Percentiles rank a stretch among this genome's conserved stretches.
Conservation (phyloP, 2,329 filamentous ascomycete species). For the Fusarium cicatricum region DNA sequence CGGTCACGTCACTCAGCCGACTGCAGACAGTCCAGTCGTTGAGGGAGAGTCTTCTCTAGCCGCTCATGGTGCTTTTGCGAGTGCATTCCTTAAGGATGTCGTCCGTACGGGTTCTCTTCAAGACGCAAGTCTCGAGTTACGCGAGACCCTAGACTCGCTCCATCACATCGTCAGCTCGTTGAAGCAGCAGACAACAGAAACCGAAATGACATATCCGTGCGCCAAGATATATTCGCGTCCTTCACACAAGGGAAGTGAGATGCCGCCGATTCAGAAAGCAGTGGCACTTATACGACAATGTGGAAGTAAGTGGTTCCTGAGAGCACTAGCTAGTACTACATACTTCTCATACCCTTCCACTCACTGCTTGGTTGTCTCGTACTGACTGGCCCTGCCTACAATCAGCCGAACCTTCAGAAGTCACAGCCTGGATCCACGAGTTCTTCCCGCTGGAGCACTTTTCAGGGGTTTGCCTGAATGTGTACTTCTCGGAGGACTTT, state of each 20-base stretch:
- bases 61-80: slow-evolving; percentile 57
- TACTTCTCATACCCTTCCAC: not conserved
- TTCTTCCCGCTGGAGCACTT: slow-evolving; percentile 44
- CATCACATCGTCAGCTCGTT: slow-evolving; percentile 40
- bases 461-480: slow-evolving; percentile 44
- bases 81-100: slow-evolving; percentile 53
- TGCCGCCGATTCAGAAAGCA: slow-evolving; percentile 38
- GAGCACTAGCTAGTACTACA: no score
- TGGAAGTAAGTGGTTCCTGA: slow-evolving; percentile 24
- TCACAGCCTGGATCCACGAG: slow-evolving; percentile 42
- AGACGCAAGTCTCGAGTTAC: slow-evolving; percentile 44
- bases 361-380: not conserved
- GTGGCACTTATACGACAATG: slow-evolving; percentile 33
- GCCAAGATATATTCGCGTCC: slow-evolving; percentile 34
- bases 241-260: slow-evolving; percentile 24
- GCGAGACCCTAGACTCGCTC: slow-evolving; percentile 48
- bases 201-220: slow-evolving; percentile 38
- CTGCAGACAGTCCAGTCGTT: slow-evolving; percentile 45
- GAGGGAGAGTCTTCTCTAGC: slow-evolving; percentile 57
- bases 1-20: slow-evolving; percentile 25
- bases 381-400: not conserved
- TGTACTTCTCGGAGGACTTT: slow-evolving; percentile 46
- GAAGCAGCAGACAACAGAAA: slow-evolving; percentile 37
- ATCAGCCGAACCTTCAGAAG: slow-evolving; percentile 35
- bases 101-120: slow-evolving; percentile 43